Evolutionary conservation across 23 red algal species (phyloP), one percentile per base, ranked within the genome.

Genomic region (Porphyridium purpureum): DNA sequence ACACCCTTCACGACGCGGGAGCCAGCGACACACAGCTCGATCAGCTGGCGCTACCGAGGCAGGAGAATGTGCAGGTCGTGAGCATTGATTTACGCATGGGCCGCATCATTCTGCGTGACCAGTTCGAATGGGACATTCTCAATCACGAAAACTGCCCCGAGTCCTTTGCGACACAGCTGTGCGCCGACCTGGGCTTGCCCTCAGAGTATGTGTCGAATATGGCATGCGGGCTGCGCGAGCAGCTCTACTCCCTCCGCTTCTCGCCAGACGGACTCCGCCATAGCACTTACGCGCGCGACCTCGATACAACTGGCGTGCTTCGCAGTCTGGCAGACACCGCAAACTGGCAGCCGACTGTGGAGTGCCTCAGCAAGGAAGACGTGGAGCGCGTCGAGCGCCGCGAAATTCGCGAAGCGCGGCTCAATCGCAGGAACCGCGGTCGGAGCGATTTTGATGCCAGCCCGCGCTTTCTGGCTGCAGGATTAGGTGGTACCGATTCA

Each of bases 91-190:
- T 93, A 33, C 72, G 84, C 31, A 67, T 93, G 2, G 84, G 84
- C 7, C 49, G 72, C 7, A 51, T 93, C 33, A 64, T 78, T 17
- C 50, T 93, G 11, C 38, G 72, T 23, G 84, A 93, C 42, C 66
- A 76, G 38, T 93, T 93, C 47, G 84, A 93, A 34, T 93, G 84
- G 84, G 84, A 93, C 27, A 51, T 75, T 0, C 35, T 32, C 25
- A 34, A 40, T 4, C 31, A 30, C 7, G 36, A 68, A 24, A 81
- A 74, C 66, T 62, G 61, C 34, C 84, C 84, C 0, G 84, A 93
- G 27, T 56, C 69, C 15, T 93, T 93, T 93, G 66, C 84, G 0
- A 57, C 70, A 46, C 24, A 29, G 23, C 48, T 93, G 5, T 74
- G 84, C 33, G 52, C 50, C 1, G 84, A 93, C 29, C 47, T 93